Percentiles rank a stretch among this genome's conserved stretches.
Evolutionary conservation across 371 early-diverging fungal genomes (phyloP).

Genomic region (Apophysomyces variabilis): DNA sequence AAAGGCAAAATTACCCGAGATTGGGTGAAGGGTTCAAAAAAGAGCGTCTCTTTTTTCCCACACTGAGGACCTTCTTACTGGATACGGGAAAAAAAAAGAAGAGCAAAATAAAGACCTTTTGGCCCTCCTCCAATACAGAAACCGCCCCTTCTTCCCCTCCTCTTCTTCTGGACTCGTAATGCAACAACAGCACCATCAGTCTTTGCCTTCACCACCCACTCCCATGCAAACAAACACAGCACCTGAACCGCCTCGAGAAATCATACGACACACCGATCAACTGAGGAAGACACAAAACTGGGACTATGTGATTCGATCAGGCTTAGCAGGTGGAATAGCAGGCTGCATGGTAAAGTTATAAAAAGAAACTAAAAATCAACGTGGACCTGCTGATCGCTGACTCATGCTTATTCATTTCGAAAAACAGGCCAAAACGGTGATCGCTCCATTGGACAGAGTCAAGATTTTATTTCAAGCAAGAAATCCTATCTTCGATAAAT

Average conservation of each 20-base stretch:
- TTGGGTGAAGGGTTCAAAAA: neutral
- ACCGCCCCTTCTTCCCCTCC: too few species aligned
- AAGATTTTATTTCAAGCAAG: constrained; percentile 97
- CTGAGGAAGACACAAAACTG: constrained; percentile 38
- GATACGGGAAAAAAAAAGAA: neutral
- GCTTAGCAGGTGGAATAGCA: constrained; percentile 58
- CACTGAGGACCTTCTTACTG: neutral
- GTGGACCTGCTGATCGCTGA: neutral
- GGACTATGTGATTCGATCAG: constrained; percentile 54
- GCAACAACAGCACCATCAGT: neutral
- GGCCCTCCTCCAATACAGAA: too few species aligned
- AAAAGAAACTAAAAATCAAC: too few species aligned
- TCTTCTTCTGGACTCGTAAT: too few species aligned
- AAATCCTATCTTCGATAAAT: constrained; percentile 84
- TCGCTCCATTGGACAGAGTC: constrained; percentile 97
- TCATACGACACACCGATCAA: neutral
- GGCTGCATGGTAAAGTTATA: constrained; percentile 50
- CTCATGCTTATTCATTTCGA: neutral
- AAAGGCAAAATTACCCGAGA: neutral
- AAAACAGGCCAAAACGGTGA: constrained; percentile 83
- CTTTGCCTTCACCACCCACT: neutral
- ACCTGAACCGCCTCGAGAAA: neutral
- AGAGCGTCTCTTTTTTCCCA: neutral
- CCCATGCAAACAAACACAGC: neutral
- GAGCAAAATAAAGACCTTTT: neutral